Evolutionary conservation across 2,329 filamentous ascomycete species (phyloP), one percentile per base, ranked within the genome.

Genomic region (Aspergillus intermedius): DNA sequence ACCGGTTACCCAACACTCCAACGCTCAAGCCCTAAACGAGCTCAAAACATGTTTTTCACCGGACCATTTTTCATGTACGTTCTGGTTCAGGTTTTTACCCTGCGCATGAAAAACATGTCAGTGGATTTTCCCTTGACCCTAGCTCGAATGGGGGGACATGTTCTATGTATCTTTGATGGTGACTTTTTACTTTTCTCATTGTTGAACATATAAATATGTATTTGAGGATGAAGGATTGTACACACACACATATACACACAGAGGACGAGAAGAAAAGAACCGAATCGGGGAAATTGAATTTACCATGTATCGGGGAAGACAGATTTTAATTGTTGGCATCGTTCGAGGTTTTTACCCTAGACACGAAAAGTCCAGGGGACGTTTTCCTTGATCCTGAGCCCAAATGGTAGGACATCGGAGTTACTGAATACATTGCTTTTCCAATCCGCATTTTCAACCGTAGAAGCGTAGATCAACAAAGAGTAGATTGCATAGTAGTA

Each of bases 321-420:
- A 13, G 6, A 17, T 35, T 45, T 15, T 25, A 13, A 41, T 21
- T 43, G 40, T 21, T 35, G 46, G 30, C 53, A 54, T 49, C 44
- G 54, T 42, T 43, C 52, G 57, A 53, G 58, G 55, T 54, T 58
- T 60, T 59, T 55, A 55, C 51, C 57, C 51, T 39, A 45, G 25
- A 39, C 43, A 48, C 34, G 34, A 40, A 40, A 47, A 46, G 32
- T 44, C 42, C 42, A 32, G 42, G 47, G 49, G 52, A 54, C 28
- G 51, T 58, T 59, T 60, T 39, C 56, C 58, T 52, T 60, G 54
- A 46, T 44, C 40, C 40, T 47, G 35, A 46, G 51, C 57, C 48
- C 54, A 44, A 60, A 60, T 59, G 58, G 48, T 52, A 45, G 57
- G 55, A 54, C 45, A 19, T 39, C 19, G n/a, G 17, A 3, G 15